Evolutionary conservation across 2,329 filamentous ascomycete species (phyloP).

Genomic region (Coleophoma eucalyptorum): DNA sequence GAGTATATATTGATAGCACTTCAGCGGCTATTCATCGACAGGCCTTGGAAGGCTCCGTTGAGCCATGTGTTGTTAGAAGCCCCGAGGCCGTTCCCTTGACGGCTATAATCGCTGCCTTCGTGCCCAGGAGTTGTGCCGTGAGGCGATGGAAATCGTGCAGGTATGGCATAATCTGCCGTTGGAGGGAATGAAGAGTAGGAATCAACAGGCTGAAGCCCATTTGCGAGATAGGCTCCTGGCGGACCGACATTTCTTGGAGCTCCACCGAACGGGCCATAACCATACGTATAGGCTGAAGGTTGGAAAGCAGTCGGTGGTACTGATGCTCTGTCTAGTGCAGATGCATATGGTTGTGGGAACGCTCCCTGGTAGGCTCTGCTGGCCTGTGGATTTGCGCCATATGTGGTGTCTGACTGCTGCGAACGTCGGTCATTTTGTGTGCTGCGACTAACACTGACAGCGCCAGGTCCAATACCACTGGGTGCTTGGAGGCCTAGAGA

Average conservation of each 20-base stretch:
- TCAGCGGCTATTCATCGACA: slow-evolving; percentile 56
- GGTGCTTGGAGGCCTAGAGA: slow-evolving; percentile 68
- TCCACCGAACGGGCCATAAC: slow-evolving; percentile 40
- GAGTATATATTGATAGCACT: too few species aligned
- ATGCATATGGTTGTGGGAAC: slow-evolving; percentile 38
- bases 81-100: slow-evolving; percentile 35
- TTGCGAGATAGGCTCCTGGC: slow-evolving; percentile 30
- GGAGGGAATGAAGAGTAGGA: slow-evolving; percentile 38
- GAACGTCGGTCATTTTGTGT: slow-evolving; percentile 34
- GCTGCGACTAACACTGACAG: slow-evolving; percentile 49
- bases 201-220: slow-evolving; percentile 34
- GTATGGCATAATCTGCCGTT: slow-evolving; percentile 40
- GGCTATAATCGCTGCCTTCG: slow-evolving; percentile 36
- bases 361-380: slow-evolving; percentile 30
- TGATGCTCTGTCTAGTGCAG: slow-evolving; percentile 35
- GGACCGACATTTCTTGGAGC: slow-evolving; percentile 32
- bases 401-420: slow-evolving; percentile 28
- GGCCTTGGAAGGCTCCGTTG: slow-evolving; percentile 57
- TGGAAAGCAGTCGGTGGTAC: slow-evolving; percentile 35
- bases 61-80: slow-evolving; percentile 52
- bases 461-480: slow-evolving; percentile 62
- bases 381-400: slow-evolving; percentile 14
- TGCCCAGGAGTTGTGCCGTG: slow-evolving; percentile 30
- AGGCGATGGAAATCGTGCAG: slow-evolving; percentile 42
- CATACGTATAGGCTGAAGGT: slow-evolving; percentile 33